Evolutionary conservation across 805 yeast species (phyloP).

Genomic region (Pichia thaimueangensis): DNA sequence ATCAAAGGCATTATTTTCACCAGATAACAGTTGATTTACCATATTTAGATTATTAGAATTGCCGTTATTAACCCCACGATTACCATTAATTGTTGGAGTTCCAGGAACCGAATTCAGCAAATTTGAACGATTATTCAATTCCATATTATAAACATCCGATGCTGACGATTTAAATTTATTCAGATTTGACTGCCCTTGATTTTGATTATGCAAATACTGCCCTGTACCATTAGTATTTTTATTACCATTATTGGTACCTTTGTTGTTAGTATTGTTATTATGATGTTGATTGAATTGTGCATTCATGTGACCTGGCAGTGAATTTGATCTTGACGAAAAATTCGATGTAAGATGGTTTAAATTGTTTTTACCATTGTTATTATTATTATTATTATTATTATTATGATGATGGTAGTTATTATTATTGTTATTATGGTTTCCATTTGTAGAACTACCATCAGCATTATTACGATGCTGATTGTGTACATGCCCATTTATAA

Average conservation of each 20-base stretch:
- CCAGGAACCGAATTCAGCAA: background rate
- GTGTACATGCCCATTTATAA: constrained; percentile 27
- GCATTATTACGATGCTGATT: constrained; percentile 18
- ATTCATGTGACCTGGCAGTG: constrained; percentile 10
- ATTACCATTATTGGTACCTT: background rate
- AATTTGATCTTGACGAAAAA: constrained; percentile 12
- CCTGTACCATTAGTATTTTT: too few species aligned
- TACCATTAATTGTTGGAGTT: constrained; percentile 1
- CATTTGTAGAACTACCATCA: background rate
- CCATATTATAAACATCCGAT: constrained; percentile 2
- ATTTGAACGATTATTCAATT: background rate
- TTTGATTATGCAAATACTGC: constrained; percentile 1
- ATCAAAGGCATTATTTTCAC: constrained; percentile 7
- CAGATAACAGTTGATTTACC: constrained; percentile 4
- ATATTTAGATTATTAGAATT: background rate
- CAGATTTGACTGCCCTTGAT: background rate
- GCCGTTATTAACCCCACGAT: background rate
- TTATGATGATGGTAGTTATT: constrained; percentile 4
- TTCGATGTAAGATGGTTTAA: constrained; percentile 2
- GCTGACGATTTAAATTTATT: constrained; percentile 1
- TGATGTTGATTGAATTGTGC: constrained; percentile 2
- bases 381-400: background rate
- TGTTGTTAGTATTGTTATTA: background rate
- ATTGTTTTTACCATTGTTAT: background rate
- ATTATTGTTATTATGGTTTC: background rate